Conservation (phyloP, 139 green algal genomes). For the Bryopsis sp. region DNA sequence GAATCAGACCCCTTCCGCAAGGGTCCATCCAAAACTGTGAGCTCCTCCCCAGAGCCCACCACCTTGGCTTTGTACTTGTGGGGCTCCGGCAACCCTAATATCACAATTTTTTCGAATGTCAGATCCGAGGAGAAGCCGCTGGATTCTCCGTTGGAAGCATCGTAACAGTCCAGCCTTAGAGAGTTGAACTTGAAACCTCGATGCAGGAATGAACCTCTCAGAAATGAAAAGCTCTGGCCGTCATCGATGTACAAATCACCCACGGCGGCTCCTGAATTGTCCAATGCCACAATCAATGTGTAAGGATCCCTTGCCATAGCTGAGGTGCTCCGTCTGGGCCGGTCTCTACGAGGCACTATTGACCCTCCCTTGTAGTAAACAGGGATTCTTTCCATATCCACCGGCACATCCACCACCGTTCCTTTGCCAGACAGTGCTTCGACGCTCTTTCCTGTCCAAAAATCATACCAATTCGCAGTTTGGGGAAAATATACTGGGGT, state of each 20-base stretch:
- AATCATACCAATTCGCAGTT: conserved; percentile 38
- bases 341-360: conserved; percentile 69
- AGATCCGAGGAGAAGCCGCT: neutral
- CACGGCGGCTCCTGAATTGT: conserved; percentile 46
- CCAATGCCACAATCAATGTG: conserved; percentile 79
- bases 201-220: conserved; percentile 45
- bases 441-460: conserved; percentile 20
- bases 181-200: conserved; percentile 26
- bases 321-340: conserved; percentile 40
- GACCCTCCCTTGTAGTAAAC: conserved; percentile 73
- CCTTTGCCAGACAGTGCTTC: neutral
- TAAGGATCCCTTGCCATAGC: conserved; percentile 72
- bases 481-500: conserved; percentile 31
- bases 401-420: conserved; percentile 21
- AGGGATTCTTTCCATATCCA: conserved; percentile 69
- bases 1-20: conserved; percentile 15
- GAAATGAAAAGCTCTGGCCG: conserved; percentile 78
- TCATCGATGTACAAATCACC: conserved; percentile 95
- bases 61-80: neutral
- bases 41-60: neutral
- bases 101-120: conserved; percentile 9
- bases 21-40: neutral
- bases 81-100: neutral
- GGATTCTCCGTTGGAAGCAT: neutral
- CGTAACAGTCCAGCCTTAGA: conserved; percentile 23